These are phyloP conservation scores for Puccinellia tenuiflora DNA, from an alignment of 176 grass and related monocot genomes.

Conservation along the genomic window DNA sequence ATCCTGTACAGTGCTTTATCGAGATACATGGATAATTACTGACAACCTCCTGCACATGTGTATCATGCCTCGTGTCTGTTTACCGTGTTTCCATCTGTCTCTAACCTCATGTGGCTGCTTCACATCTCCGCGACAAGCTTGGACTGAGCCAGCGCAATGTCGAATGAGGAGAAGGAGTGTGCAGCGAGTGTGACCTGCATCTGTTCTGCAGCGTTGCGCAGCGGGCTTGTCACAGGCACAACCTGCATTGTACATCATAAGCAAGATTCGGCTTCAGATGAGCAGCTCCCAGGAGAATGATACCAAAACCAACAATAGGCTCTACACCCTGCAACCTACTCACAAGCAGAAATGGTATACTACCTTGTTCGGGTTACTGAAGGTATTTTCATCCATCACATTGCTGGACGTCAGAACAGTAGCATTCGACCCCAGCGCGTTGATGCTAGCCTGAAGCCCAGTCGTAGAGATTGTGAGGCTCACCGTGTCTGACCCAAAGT, in stretches of 20 bases:
- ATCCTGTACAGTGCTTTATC: background rate
- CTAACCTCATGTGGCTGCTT: background rate
- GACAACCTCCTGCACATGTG: background rate
- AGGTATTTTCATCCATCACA: slow-evolving; percentile 87
- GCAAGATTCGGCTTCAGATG: background rate
- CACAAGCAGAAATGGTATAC: background rate
- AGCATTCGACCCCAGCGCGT: slow-evolving; percentile 23
- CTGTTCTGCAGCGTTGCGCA: slow-evolving; percentile 39
- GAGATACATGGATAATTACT: background rate
- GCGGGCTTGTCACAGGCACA: slow-evolving; percentile 29
- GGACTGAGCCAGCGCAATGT: slow-evolving; percentile 42
- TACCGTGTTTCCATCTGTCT: background rate
- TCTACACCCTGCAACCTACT: background rate
- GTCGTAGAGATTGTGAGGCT: slow-evolving; percentile 37
- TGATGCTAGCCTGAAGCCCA: slow-evolving; percentile 50
- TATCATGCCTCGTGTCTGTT: background rate
- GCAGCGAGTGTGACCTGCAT: slow-evolving; percentile 52
- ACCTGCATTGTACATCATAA: slow-evolving; percentile 40
- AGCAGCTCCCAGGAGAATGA: background rate
- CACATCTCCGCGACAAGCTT: slow-evolving; percentile 40
- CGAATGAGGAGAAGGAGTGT: slow-evolving; percentile 58
- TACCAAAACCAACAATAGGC: background rate
- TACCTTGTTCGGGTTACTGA: slow-evolving; percentile 70
- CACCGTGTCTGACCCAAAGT: slow-evolving; percentile 53
- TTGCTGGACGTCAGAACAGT: slow-evolving; percentile 69